These are phyloP conservation scores for Ustilago curta DNA, from an alignment of 1,284 basidiomycete species.

Conservation along the genomic window DNA sequence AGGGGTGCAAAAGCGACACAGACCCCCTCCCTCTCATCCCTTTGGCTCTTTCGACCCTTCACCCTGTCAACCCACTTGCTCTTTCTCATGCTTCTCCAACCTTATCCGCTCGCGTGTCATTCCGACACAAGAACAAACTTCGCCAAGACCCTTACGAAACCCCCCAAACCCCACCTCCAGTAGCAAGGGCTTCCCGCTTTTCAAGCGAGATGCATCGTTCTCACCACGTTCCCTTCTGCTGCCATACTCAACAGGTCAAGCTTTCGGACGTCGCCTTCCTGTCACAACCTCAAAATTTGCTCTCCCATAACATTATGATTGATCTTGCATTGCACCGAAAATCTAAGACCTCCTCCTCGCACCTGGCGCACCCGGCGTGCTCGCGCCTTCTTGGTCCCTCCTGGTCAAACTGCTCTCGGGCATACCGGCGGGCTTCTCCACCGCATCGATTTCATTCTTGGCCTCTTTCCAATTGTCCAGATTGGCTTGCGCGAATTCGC, in stretches of 20 bases:
- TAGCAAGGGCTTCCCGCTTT: neutral
- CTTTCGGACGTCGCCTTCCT: neutral
- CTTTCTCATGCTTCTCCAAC: too few species aligned
- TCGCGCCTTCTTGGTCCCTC: constrained; percentile 24
- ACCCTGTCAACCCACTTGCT: too few species aligned
- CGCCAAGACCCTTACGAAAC: too few species aligned
- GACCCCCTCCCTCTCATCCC: too few species aligned
- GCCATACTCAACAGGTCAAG: too few species aligned
- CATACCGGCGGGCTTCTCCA: constrained; percentile 73
- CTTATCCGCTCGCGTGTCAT: too few species aligned
- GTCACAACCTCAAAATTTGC: neutral
- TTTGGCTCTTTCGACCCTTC: too few species aligned
- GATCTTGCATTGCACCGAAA: neutral
- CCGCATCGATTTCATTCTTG: constrained; percentile 86
- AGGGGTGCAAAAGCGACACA: too few species aligned
- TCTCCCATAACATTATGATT: too few species aligned
- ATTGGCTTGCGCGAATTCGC: constrained; percentile 83
- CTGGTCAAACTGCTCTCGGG: constrained; percentile 54
- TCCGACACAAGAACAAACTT: too few species aligned
- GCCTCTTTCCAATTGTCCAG: constrained; percentile 96
- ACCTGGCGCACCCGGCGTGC: constrained; percentile 16
- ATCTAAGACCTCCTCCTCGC: constrained; percentile 24
- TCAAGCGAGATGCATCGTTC: neutral
- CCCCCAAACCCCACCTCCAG: too few species aligned
- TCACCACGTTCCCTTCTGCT: neutral